Base-by-base conservation (phyloP, 2,329 filamentous ascomycete species). In the Colletotrichum sp. region DNA sequence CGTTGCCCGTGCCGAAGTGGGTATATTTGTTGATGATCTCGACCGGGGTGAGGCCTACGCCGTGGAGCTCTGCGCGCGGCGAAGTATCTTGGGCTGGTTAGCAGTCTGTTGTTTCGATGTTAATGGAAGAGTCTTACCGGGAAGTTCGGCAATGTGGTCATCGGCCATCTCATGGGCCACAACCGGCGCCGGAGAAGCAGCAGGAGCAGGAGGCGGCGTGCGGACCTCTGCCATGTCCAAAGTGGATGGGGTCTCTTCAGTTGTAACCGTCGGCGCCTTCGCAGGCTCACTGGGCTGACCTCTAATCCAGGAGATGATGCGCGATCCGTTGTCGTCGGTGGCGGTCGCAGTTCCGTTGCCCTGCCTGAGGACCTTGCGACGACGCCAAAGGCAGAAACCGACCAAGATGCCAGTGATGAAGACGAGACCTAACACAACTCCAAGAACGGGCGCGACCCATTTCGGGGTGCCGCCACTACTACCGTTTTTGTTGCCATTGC, bases 371-470 rank as follows among this genome's bases (percentile, higher is more conserved):
- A 85, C 77, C 77, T 82, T 84, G 69, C 88, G 85, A 3, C 87
- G 86, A 9, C 88, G 86, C 81, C 87, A 90, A 24, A 93, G 83
- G 24, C 90, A 83, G 55, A 90, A 84, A 8, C 84, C 83, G 16
- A 92, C 84, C 29, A 88, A 82, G 7, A 89, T 74, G 21, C 87
- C 86, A 1, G 87, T 88, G 54, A 93, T 76, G 63, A 91, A 82
- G 58, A 92, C 86, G 3, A 91, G 83, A 5, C 90, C 91, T 3
- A 92, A 84, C 6, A 93, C 87, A 6, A 92, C 90, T 18, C 91
- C 91, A 1, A 93, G 82, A 3, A 93, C 88, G 1, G 92, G 91
- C 0, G 87, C 88, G 2, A 93, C 86, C 86, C 90, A 93, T 7
- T 82, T 82, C 0, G 91, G 90, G 5, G 90, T 86, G 27, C 86